Percentiles rank a stretch among this genome's conserved stretches.
These are phyloP conservation scores for Saturnispora dispora DNA, from an alignment of 805 yeast genomes.

Conservation along the genomic window DNA sequence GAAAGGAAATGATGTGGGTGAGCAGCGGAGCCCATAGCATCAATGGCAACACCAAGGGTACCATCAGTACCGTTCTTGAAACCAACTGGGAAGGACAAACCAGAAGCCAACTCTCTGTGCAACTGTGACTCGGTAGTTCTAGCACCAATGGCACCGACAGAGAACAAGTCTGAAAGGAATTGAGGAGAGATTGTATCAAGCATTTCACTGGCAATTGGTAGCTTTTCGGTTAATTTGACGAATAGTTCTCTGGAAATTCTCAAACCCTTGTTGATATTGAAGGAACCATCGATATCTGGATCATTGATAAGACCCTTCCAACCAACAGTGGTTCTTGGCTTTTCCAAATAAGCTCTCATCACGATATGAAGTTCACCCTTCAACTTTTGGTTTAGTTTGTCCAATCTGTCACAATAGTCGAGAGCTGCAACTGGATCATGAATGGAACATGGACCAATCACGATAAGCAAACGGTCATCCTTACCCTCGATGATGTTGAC, in stretches of 20 bases:
- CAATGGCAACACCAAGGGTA: slow-evolving; percentile 85
- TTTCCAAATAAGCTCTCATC: slow-evolving; percentile 97
- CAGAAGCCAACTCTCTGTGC: slow-evolving; percentile 95
- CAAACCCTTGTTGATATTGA: slow-evolving; percentile 91
- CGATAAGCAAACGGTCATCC: slow-evolving; percentile 81
- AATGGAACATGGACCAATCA: slow-evolving; percentile 95
- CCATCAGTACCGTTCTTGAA: slow-evolving; percentile 99
- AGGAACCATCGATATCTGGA: slow-evolving; percentile 89
- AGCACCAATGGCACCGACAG: slow-evolving; percentile 97
- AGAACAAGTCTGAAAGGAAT: slow-evolving; percentile 84
- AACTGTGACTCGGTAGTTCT: slow-evolving; percentile 97
- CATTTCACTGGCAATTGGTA: slow-evolving; percentile 97
- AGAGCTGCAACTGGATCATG: slow-evolving; percentile 91
- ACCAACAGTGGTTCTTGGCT: slow-evolving; percentile 98
- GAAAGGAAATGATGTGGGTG: slow-evolving; percentile 91
- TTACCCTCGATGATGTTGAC: slow-evolving; percentile 64
- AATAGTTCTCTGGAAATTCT: slow-evolving; percentile 82
- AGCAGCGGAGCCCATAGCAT: slow-evolving; percentile 86
- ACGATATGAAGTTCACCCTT: slow-evolving; percentile 73
- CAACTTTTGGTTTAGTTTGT: slow-evolving; percentile 48
- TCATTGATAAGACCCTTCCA: slow-evolving; percentile 98
- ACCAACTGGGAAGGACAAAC: slow-evolving; percentile 95
- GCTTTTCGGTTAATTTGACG: slow-evolving; percentile 66
- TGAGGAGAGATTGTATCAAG: slow-evolving; percentile 96
- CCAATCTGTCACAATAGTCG: slow-evolving; percentile 70